phyloP scores from a whole-genome alignment of 2,329 filamentous ascomycete species.

The Escovopsis sp. region DNA sequence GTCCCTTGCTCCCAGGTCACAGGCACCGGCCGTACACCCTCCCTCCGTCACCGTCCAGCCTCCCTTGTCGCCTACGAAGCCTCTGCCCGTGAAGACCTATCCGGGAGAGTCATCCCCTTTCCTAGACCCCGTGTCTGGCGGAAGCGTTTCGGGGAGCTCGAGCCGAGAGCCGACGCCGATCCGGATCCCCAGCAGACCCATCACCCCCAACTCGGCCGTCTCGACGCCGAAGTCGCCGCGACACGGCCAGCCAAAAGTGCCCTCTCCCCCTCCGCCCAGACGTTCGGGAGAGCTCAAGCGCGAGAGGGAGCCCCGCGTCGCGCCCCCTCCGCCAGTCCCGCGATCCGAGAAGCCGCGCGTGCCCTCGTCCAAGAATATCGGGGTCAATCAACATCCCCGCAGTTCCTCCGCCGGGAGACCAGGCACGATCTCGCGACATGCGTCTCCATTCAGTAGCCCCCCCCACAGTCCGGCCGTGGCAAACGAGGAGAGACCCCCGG shows the following conservation, averaged over 20 bases:
- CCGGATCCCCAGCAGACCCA: constrained; percentile 39
- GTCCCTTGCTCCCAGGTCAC: constrained; percentile 10
- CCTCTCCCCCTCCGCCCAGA: constrained; percentile 48
- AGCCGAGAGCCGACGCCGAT: constrained; percentile 29
- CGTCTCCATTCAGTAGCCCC: constrained; percentile 78
- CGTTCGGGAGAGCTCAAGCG: constrained; percentile 44
- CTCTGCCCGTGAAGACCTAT: constrained; percentile 18
- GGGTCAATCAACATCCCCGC: constrained; percentile 6
- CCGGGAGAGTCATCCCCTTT: constrained; percentile 28
- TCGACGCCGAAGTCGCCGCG: constrained; percentile 28
- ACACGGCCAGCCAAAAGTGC: constrained; percentile 32
- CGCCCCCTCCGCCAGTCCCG: constrained; percentile 60
- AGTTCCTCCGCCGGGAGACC: constrained; percentile 6
- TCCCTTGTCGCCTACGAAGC: constrained; percentile 52
- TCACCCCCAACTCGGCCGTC: constrained; percentile 29
- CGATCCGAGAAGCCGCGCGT: constrained; percentile 52
- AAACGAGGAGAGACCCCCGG: constrained; percentile 34
- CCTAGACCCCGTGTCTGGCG: constrained; percentile 31
- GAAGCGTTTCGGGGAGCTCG: constrained; percentile 23
- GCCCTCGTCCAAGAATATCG: constrained; percentile 10
- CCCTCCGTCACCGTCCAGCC: constrained; percentile 56
- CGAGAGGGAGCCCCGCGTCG: constrained; percentile 27
- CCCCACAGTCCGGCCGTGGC: constrained; percentile 50
- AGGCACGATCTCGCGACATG: constrained; percentile 18
- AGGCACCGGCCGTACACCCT: constrained; percentile 21